Base-by-base conservation (phyloP, 768 basidiomycete genomes). In the Kwoniella bestiolae region DNA sequence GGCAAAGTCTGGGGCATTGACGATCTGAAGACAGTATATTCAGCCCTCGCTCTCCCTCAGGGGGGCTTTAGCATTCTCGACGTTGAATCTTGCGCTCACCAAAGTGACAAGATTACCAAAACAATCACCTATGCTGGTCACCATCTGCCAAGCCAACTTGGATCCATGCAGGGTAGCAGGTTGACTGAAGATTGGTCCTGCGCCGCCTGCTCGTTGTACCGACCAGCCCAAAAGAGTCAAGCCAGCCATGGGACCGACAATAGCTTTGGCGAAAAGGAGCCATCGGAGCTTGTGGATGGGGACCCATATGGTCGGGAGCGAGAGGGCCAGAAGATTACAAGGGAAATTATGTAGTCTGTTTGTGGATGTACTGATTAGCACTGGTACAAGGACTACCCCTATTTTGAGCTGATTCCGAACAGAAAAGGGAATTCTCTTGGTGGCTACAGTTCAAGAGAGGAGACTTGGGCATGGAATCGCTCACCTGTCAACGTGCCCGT, bases 291-390 rank as follows among this genome's bases (percentile, higher is more conserved):
- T 85, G 83, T 92, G 90, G 55, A 91, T 87, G 11, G 90, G 90
- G 70, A 91, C 88, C 89, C 89, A 91, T 69, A 91, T 88, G 16
- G 88, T 87, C 7, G 90, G 90, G 31, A 92, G 85, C 32, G 87
- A 89, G 44, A 84, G 28, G 91, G 82, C 88, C 90, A 92, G 84
- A 91, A 94, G 65, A 93, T 83, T 84, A 93, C 89, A 85, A 93
- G 93, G 70, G 87, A 87, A 83, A 91, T 41, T 34, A 77, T 61
- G 56, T 72, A 71, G 38, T 70, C 72, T 65, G 56, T 3, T 14
- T 46, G 11, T n/a, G n/a, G 9, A 26, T 18, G n/a, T 5, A 60
- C 4, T 38, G 5, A 52, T 59, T 31, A 35, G 60, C 52, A 2
- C n/a, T n/a, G n/a, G n/a, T n/a, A n/a, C n/a, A n/a, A n/a, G n/a